phyloP scores from a whole-genome alignment of 768 basidiomycete genomes.

The Russula foetens region DNA sequence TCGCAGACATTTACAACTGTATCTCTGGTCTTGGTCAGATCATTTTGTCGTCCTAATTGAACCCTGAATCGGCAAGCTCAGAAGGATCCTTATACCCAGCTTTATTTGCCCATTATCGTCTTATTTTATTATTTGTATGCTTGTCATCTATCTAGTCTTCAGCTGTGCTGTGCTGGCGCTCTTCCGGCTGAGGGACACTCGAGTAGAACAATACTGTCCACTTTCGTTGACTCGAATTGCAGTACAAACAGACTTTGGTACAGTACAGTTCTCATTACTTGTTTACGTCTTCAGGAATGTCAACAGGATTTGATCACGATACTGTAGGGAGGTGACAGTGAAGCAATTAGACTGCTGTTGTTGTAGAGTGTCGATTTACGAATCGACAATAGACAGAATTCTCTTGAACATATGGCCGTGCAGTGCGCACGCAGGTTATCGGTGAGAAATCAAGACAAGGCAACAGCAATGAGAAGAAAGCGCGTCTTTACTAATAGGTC shows the following conservation, averaged over 20 bases:
- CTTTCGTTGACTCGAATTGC: constrained; percentile 1
- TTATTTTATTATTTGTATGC: constrained; percentile 7
- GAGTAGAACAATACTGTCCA: background rate
- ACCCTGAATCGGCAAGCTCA: too few species aligned
- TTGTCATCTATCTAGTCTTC: background rate
- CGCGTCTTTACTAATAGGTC: constrained; percentile 41
- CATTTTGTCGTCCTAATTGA: too few species aligned
- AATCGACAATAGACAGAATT: too few species aligned
- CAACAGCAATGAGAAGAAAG: background rate
- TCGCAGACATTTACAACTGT: too few species aligned
- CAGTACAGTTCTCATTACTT: background rate
- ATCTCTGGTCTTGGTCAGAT: too few species aligned
- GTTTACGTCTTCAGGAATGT: background rate
- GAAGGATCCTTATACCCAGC: constrained; percentile 8
- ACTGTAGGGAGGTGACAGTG: too few species aligned
- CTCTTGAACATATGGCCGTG: too few species aligned
- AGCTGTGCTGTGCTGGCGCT: background rate
- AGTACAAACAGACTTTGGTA: background rate
- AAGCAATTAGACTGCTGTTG: background rate
- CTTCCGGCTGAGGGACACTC: background rate
- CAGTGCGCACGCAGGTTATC: background rate
- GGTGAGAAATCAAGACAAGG: background rate
- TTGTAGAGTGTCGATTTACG: background rate
- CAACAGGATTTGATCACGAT: too few species aligned
- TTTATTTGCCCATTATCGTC: background rate